Conservation (phyloP, 805 yeast genomes). For the Teunomyces kruisii region DNA sequence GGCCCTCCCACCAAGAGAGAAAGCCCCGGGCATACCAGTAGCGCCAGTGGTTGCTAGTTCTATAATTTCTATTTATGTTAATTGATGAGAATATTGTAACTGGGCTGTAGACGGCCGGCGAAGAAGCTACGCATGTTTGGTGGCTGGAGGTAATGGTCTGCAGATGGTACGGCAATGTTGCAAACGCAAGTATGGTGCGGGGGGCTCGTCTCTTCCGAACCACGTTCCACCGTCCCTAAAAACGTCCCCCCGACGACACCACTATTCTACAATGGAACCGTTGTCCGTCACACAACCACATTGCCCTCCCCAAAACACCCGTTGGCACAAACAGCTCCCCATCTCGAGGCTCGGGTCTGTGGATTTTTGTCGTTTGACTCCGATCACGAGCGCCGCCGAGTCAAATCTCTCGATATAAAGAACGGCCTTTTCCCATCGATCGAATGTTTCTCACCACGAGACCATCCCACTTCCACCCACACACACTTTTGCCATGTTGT, state of each 20-base stretch:
- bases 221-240: no score
- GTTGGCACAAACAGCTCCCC: neutral
- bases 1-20: neutral
- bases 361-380: neutral
- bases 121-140: no score
- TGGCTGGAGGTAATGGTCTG: no score
- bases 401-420: conserved; percentile 1
- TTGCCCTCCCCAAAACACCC: no score
- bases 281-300: no score
- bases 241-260: no score
- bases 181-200: no score
- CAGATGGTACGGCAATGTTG: no score
- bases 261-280: no score
- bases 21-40: neutral
- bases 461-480: neutral
- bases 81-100: conserved; percentile 1
- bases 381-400: conserved; percentile 1
- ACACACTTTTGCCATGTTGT: neutral
- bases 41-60: neutral
- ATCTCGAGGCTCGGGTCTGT: neutral
- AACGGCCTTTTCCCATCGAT: neutral
- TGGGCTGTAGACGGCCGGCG: no score
- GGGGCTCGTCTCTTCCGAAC: no score
- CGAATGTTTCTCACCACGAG: neutral
- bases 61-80: conserved; percentile 2